These are phyloP conservation scores for Sarocladiaceae sp. DNA, from an alignment of 2,329 filamentous ascomycete genomes.

Conservation along the genomic window DNA sequence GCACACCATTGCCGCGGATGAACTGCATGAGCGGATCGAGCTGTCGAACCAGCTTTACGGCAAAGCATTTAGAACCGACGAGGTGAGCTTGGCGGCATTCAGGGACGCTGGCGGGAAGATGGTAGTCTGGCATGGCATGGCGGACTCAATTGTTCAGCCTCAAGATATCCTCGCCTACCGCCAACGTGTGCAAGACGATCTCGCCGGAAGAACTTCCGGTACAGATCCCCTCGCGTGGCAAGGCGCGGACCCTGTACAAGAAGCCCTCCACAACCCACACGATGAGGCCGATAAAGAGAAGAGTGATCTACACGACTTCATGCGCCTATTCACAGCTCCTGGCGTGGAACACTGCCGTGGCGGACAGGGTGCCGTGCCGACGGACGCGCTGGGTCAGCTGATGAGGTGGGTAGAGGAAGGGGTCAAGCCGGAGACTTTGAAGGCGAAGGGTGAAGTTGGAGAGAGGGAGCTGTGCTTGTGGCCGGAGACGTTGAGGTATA, in stretches of 20 bases:
- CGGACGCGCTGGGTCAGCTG: not conserved
- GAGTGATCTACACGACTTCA: not conserved
- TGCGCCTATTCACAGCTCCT: constrained; percentile 6
- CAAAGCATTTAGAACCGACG: constrained; percentile 17
- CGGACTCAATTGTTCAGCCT: not conserved
- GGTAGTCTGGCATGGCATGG: constrained; percentile 33
- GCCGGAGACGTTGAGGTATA: constrained; percentile 2
- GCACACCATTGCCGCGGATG: constrained; percentile 8
- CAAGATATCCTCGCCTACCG: not conserved
- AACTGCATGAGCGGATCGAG: not conserved
- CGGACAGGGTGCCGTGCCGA: constrained; percentile 1
- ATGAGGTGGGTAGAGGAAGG: constrained; percentile 7
- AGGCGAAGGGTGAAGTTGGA: not conserved
- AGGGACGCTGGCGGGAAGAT: constrained; percentile 30
- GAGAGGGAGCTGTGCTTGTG: constrained; percentile 1
- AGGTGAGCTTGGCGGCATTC: constrained; percentile 22
- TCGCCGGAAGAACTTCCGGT: not conserved
- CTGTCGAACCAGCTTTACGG: not conserved
- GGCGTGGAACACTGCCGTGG: constrained; percentile 5
- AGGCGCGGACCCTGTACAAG: too few species aligned
- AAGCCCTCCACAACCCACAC: too few species aligned
- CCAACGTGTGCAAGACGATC: not conserved
- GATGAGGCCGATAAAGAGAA: not conserved
- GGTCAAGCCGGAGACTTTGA: not conserved
- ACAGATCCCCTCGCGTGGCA: too few species aligned